These are phyloP conservation scores for Candolleomyces aberdarensis DNA, from an alignment of 768 basidiomycete species.

Conservation along the genomic window DNA sequence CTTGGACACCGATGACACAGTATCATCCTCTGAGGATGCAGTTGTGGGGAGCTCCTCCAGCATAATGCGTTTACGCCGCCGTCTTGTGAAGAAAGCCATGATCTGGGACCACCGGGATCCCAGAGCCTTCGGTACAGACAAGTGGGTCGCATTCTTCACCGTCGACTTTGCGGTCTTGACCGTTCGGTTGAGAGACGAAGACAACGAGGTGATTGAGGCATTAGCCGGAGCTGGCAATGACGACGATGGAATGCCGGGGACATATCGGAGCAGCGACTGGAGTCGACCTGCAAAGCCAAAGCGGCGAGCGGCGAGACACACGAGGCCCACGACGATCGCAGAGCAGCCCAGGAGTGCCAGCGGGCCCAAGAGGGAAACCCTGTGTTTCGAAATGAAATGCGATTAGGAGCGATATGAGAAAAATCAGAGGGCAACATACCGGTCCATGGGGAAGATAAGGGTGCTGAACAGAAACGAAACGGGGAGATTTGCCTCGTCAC, in stretches of 20 bases:
- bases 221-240: neutral
- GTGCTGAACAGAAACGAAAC: neutral
- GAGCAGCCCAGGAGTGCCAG: slow-evolving; percentile 8
- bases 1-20: neutral
- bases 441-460: slow-evolving; percentile 5
- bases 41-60: slow-evolving; percentile 1
- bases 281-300: neutral
- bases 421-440: slow-evolving; percentile 1
- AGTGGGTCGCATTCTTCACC: neutral
- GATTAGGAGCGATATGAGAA: neutral
- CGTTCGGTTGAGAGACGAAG: neutral
- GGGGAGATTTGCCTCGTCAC: no score
- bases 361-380: slow-evolving; percentile 2
- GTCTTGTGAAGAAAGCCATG: neutral
- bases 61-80: slow-evolving; percentile 1
- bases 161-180: neutral
- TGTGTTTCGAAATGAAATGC: neutral
- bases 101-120: neutral
- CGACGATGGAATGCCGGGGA: neutral
- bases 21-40: neutral
- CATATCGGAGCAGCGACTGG: neutral
- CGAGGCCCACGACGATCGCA: neutral
- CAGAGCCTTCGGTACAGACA: neutral
- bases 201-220: neutral
- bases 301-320: neutral